Percentiles rank a stretch among this genome's conserved stretches.
Conservation (phyloP, 306 rosid species). For the Prunus armeniaca region DNA sequence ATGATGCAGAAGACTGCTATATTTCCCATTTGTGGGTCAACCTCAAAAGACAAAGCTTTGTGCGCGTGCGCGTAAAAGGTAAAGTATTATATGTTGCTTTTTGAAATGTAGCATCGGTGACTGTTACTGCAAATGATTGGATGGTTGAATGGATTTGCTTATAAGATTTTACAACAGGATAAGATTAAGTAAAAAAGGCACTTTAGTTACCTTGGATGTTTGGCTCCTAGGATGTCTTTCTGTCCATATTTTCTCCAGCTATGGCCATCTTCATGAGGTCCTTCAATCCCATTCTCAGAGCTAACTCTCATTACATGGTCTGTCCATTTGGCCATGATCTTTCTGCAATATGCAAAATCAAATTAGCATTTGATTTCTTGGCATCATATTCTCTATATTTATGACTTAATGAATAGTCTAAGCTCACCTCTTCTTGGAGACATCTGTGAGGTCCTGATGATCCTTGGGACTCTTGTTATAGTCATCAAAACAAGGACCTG, state of each 20-base stretch:
- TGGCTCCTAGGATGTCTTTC: slow-evolving; percentile 78
- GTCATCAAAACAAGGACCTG: slow-evolving; percentile 54
- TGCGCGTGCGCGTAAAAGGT: background rate
- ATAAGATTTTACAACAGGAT: background rate
- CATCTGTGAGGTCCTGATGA: slow-evolving; percentile 42
- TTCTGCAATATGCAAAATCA: slow-evolving; percentile 48
- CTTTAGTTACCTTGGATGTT: slow-evolving; percentile 60
- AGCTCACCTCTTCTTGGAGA: slow-evolving; percentile 69
- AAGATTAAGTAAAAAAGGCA: slow-evolving; percentile 7
- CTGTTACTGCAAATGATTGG: slow-evolving; percentile 8
- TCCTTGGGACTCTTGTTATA: slow-evolving; percentile 34
- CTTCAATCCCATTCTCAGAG: slow-evolving; percentile 61
- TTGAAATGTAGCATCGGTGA: background rate
- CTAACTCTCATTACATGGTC: slow-evolving; percentile 49
- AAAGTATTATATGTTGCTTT: background rate
- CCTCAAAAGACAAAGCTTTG: background rate
- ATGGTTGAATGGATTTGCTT: background rate
- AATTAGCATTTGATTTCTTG: background rate
- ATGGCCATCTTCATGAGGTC: slow-evolving; percentile 64
- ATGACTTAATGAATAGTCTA: slow-evolving; percentile 1
- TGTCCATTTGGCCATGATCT: slow-evolving; percentile 62
- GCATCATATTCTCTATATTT: background rate
- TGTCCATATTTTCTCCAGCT: slow-evolving; percentile 95
- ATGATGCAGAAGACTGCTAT: background rate
- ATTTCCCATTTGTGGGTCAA: background rate